Conservation (phyloP, 345 rosid species). For the Mercurialis annua region DNA sequence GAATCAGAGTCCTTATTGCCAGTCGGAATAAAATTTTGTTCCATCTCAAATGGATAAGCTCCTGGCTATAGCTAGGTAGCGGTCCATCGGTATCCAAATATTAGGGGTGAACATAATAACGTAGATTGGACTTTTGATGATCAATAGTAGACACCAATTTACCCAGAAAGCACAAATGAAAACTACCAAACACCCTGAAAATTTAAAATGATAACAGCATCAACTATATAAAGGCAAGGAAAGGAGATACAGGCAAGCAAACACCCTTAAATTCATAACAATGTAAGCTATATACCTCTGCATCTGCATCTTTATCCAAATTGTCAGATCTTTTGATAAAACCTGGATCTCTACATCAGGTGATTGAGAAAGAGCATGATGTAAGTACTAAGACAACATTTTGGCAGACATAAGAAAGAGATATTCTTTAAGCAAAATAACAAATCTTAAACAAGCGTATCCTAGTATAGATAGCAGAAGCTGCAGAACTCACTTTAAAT, state of each 20-base stretch:
- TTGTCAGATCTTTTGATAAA: conserved; percentile 51
- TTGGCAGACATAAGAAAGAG: background rate
- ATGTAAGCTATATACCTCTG: conserved; percentile 41
- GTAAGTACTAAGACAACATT: background rate
- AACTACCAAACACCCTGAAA: background rate
- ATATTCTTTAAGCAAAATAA: background rate
- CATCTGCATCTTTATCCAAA: conserved; percentile 36
- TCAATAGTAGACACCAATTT: too few species aligned
- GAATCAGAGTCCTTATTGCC: too few species aligned
- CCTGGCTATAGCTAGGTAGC: too few species aligned
- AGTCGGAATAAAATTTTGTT: too few species aligned
- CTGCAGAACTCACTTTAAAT: background rate
- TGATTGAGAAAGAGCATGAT: conserved; percentile 16
- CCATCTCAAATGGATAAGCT: too few species aligned
- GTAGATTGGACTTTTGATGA: too few species aligned
- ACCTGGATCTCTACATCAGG: conserved; percentile 89
- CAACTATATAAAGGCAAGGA: background rate
- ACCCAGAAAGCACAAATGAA: too few species aligned
- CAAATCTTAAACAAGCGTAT: background rate
- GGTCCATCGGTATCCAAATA: too few species aligned
- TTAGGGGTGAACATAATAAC: too few species aligned
- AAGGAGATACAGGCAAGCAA: background rate
- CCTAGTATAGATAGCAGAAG: background rate
- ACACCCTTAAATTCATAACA: conserved; percentile 9
- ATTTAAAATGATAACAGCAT: too few species aligned